A percentile compares a stretch with the other conserved stretches of the same genome.
phyloP scores from a whole-genome alignment of 768 basidiomycete species.

The Tricholoma hemisulphureum region DNA sequence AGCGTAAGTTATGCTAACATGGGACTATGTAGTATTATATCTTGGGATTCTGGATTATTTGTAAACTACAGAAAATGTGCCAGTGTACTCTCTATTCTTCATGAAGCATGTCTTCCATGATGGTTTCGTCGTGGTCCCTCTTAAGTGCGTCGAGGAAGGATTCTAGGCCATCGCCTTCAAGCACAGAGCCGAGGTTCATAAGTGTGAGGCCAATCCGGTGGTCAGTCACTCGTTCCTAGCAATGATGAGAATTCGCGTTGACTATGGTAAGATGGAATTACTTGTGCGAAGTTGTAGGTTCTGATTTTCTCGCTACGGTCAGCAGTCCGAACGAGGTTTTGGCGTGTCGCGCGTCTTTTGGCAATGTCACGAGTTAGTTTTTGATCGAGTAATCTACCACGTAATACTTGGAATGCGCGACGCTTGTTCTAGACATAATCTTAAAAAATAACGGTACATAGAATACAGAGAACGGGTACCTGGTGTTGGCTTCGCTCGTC shows the following conservation, averaged over 20 bases:
- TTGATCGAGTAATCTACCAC: constrained; percentile 80
- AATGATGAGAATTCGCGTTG: neutral
- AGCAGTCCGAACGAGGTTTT: constrained; percentile 73
- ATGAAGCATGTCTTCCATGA: constrained; percentile 52
- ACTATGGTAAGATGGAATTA: constrained; percentile 14
- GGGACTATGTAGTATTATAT: neutral
- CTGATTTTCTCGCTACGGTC: constrained; percentile 94
- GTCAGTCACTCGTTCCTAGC: constrained; percentile 87
- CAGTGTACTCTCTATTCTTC: neutral
- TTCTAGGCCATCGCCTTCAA: constrained; percentile 65
- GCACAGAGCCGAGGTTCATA: constrained; percentile 60
- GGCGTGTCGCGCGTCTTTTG: constrained; percentile 64
- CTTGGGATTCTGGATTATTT: neutral
- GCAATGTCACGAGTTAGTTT: constrained; percentile 71
- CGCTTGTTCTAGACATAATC: constrained; percentile 67
- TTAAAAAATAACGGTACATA: neutral
- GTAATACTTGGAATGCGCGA: constrained; percentile 89
- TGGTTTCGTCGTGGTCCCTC: constrained; percentile 52
- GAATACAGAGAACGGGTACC: constrained; percentile 36
- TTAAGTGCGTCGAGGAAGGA: constrained; percentile 57
- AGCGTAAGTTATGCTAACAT: neutral
- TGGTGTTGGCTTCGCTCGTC: constrained; percentile 96
- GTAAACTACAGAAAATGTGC: neutral
- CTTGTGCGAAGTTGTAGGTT: constrained; percentile 94
- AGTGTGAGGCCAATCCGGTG: constrained; percentile 82